Base-by-base conservation (phyloP, 169 alveolate species). In the Plasmodium cynomolgi region DNA sequence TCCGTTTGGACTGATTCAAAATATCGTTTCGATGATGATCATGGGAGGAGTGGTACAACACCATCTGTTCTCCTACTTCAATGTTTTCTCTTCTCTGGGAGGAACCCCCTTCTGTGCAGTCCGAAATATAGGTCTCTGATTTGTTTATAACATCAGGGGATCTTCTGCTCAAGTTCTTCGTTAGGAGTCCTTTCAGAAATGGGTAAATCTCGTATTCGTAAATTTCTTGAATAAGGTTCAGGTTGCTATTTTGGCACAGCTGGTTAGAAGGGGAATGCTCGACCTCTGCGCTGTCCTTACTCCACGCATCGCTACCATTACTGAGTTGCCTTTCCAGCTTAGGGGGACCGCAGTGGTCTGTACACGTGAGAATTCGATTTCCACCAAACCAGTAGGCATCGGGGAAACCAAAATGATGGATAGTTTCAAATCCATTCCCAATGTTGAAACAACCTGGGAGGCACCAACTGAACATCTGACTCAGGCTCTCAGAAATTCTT, bases 51-150 rank as follows among this genome's bases (percentile, higher is more conserved):
- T 15, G 39, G 23, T 31, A n/a, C 34, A 29, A n/a, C 34, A 26
- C 41, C 37, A 68, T 68, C 17, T 68, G 37, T 29, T 68, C 77
- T 0, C 20, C 17, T 20, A 2, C 31, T 68, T 68, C 6, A 20
- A n/a, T 6, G n/a, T 8, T n/a, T 56, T 13, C 68, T 1, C 20
- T 8, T 7, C 37, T 20, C 2, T 11, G 34, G 56, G 31, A 37
- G 2, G 84, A 0, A 39, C 15, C n/a, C n/a, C 29, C 75, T 20
- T 26, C 47, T 44, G 47, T 37, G 34, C 47, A 71, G 6, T 26
- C 71, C 3, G 83, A 54, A 54, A 54, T 37, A 72, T 84, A 84
- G 8, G 33, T 84, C 54, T 84, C 84, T 9, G 34, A 84, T 72
- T 71, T 72, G 79, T 71, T 71, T 23, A 29, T 20, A 20, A 23